A percentile compares a stretch with the other conserved stretches of the same genome.
Evolutionary conservation across 164 flowering plant species (phyloP).

Genomic region (Santalum album): DNA sequence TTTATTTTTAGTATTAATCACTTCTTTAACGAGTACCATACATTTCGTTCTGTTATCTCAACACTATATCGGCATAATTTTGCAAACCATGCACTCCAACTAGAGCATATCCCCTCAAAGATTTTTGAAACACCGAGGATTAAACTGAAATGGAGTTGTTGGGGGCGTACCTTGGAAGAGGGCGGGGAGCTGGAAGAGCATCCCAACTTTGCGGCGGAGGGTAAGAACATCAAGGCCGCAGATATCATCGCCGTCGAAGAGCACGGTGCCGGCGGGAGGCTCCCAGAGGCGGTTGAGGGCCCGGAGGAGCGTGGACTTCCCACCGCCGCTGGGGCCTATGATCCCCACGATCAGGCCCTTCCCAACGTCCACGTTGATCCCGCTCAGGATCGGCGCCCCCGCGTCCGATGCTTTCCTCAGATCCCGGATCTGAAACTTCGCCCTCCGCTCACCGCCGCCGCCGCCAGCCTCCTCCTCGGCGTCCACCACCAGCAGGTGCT

Average conservation of each 20-base stretch:
- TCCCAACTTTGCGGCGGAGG: conserved; percentile 43
- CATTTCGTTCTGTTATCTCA: too few relatives aligned
- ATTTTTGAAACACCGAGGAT: too few relatives aligned
- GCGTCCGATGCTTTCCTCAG: conserved; percentile 22
- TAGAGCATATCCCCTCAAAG: too few relatives aligned
- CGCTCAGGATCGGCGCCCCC: conserved; percentile 21
- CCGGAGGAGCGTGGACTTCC: conserved; percentile 36
- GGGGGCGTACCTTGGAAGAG: conserved; percentile 27
- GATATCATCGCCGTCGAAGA: conserved; percentile 36
- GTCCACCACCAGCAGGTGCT: conserved; percentile 20
- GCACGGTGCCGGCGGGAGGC: conserved; percentile 28
- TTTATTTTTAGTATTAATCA: too few relatives aligned
- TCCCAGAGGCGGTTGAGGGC: conserved; percentile 45
- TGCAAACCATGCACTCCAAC: too few relatives aligned
- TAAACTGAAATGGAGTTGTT: too few relatives aligned
- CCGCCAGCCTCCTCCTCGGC: neutral
- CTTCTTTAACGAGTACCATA: too few relatives aligned
- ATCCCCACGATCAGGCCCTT: conserved; percentile 32
- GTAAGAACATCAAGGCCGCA: conserved; percentile 27
- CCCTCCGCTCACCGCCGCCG: too few relatives aligned
- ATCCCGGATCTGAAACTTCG: conserved; percentile 20
- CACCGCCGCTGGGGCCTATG: conserved; percentile 47
- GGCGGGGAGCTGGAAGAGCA: conserved; percentile 46
- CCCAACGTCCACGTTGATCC: conserved; percentile 24
- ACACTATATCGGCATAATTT: too few relatives aligned